Percentiles rank a stretch among this genome's conserved stretches.
These are phyloP conservation scores for Pythium biforme DNA, from an alignment of 352 stramenopile genomes.

Conservation along the genomic window DNA sequence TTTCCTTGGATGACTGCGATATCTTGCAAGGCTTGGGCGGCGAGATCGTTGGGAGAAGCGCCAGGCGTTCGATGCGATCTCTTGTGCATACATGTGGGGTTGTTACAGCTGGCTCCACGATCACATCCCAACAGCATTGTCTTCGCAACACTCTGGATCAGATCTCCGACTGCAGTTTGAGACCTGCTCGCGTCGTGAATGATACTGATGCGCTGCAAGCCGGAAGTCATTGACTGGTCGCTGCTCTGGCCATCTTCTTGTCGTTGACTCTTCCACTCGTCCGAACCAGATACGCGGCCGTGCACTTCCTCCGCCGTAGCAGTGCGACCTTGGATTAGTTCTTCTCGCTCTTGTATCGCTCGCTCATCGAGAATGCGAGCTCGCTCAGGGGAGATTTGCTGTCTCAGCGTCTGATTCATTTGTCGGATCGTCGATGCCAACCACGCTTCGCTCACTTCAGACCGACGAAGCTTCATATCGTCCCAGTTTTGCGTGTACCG, in stretches of 20 bases:
- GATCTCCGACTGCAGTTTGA: background rate
- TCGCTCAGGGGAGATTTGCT: constrained; percentile 31
- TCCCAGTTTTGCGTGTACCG: constrained; percentile 75
- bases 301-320: constrained; percentile 51
- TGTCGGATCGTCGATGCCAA: constrained; percentile 45
- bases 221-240: background rate
- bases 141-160: constrained; percentile 12
- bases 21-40: constrained; percentile 47
- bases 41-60: constrained; percentile 40
- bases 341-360: constrained; percentile 38
- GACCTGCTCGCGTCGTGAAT: background rate
- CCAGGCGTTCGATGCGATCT: constrained; percentile 12
- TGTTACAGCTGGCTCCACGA: constrained; percentile 27
- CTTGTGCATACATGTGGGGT: constrained; percentile 42
- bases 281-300: constrained; percentile 74
- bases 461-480: constrained; percentile 55
- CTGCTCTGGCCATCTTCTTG: constrained; percentile 49
- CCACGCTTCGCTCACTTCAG: constrained; percentile 68
- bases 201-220: background rate
- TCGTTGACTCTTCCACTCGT: constrained; percentile 72
- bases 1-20: constrained; percentile 36
- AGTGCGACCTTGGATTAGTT: constrained; percentile 38
- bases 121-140: constrained; percentile 20
- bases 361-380: constrained; percentile 38
- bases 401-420: constrained; percentile 48